Base-by-base conservation (phyloP, 1,139 yeast genomes). In the Scheffersomyces illinoinensis region DNA sequence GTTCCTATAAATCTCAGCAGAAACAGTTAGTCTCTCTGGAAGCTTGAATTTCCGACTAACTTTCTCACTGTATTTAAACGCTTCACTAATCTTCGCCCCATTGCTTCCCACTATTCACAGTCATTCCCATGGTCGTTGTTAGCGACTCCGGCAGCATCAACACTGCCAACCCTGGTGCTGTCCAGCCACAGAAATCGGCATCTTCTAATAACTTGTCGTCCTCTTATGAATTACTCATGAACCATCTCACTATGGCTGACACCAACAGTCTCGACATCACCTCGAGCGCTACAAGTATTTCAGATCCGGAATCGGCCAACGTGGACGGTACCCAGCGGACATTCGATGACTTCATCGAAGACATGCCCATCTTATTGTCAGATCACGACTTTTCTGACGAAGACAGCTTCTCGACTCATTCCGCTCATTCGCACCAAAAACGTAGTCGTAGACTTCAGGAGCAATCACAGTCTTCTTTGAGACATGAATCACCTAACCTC, bases 371-470 rank as follows among this genome's bases (percentile, higher is more conserved):
- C 47, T 66, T 74, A 43, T 67, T 74, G n/a, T 71, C 77, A 21
- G 78, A 74, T 58, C 63, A 68, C 61, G 77, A 72, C 52, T 61
- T 58, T n/a, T 70, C 75, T 5, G 77, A 74, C 47, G 68, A 66
- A 51, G 77, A 73, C 49, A 66, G 67, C 46, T 64, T 55, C 33
- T 63, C 66, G 6, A 39, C 47, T 33, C 18, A 17, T 17, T 33
- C 47, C 21, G 26, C 47, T 26, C 53, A 26, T 17, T 39, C 43
- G 24, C 47, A 19, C 26, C 47, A 7, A 17, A 52, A 52, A 33
- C 47, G 47, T 17, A 23, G 21, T 10, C 53, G 47, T 26, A 23
- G 18, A 14, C 23, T 21, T 14, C 47, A 33, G 20, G 20, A 23
- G 21, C 26, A 23, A 23, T 20, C 23, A 18, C 47, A 33, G n/a